Evolutionary conservation across 2,329 filamentous ascomycete species (phyloP).

Genomic region (Chrysoporthe austroafricana): DNA sequence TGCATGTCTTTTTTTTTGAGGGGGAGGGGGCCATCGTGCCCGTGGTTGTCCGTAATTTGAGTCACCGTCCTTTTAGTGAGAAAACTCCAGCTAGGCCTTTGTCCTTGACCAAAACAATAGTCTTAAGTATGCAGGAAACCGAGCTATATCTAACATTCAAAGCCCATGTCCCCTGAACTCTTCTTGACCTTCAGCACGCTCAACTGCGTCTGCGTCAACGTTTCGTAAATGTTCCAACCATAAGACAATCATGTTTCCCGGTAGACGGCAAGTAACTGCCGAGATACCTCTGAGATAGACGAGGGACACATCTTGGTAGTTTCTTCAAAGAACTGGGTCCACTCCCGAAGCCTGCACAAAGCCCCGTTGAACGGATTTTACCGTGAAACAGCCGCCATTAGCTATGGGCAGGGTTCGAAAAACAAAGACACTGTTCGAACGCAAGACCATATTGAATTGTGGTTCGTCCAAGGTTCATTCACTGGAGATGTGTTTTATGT

Average conservation of each 20-base stretch:
- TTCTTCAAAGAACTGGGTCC: neutral
- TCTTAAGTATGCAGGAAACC: neutral
- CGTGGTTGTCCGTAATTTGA: too few relatives aligned
- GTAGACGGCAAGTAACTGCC: neutral
- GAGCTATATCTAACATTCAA: too few relatives aligned
- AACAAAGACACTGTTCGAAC: slow-evolving; percentile 2
- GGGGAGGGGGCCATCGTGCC: too few relatives aligned
- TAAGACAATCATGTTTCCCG: neutral
- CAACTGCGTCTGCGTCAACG: neutral
- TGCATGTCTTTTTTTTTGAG: neutral
- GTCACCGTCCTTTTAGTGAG: too few relatives aligned
- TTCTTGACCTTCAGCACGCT: neutral
- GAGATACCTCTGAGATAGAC: neutral
- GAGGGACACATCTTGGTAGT: neutral
- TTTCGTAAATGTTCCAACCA: neutral
- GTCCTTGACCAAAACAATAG: neutral
- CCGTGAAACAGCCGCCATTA: neutral
- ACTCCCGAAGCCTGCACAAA: neutral
- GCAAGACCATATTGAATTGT: neutral
- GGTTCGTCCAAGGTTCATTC: neutral
- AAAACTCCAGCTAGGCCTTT: too few relatives aligned
- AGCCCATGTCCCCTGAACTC: too few relatives aligned
- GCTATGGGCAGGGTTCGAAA: neutral
- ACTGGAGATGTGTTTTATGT: neutral
- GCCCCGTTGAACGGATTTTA: neutral